A percentile compares a stretch with the other conserved stretches of the same genome.
Conservation (phyloP, 2,329 filamentous ascomycete genomes). For the Beauveria caledonica region DNA sequence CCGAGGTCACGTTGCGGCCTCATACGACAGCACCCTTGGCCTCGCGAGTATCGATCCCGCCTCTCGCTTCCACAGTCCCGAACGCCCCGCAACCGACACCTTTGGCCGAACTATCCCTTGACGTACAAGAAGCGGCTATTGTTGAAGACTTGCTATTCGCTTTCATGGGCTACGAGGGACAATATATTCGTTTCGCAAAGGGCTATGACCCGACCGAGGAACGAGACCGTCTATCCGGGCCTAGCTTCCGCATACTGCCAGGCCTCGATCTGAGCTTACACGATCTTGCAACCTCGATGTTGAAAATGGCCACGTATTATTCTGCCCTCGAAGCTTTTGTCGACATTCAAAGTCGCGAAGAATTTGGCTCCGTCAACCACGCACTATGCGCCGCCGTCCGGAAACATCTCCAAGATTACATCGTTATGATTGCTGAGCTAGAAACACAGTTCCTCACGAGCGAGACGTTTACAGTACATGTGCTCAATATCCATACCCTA, state of each 20-base stretch:
- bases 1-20: slow-evolving; percentile 64
- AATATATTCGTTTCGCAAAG: slow-evolving; percentile 83
- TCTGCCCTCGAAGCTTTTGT: slow-evolving; percentile 86
- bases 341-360: slow-evolving; percentile 85
- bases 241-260: slow-evolving; percentile 67
- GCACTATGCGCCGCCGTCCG: slow-evolving; percentile 92
- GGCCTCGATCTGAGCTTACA: slow-evolving; percentile 87
- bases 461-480: slow-evolving; percentile 81
- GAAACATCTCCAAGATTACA: slow-evolving; percentile 84
- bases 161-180: slow-evolving; percentile 98
- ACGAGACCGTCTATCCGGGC: slow-evolving; percentile 77
- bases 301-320: slow-evolving; percentile 92
- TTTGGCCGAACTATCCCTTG: slow-evolving; percentile 63
- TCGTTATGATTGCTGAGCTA: slow-evolving; percentile 85
- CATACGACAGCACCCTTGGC: slow-evolving; percentile 67
- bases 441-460: slow-evolving; percentile 90
- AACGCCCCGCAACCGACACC: slow-evolving; percentile 62
- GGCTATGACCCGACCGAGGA: slow-evolving; percentile 78
- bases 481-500: slow-evolving; percentile 85
- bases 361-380: slow-evolving; percentile 92
- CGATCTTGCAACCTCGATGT: slow-evolving; percentile 79
- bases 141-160: slow-evolving; percentile 88
- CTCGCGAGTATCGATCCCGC: slow-evolving; percentile 52
- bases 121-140: slow-evolving; percentile 78
- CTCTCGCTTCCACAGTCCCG: slow-evolving; percentile 67